phyloP scores from a whole-genome alignment of 768 basidiomycete species.

The Macrolepiota fuliginosa region DNA sequence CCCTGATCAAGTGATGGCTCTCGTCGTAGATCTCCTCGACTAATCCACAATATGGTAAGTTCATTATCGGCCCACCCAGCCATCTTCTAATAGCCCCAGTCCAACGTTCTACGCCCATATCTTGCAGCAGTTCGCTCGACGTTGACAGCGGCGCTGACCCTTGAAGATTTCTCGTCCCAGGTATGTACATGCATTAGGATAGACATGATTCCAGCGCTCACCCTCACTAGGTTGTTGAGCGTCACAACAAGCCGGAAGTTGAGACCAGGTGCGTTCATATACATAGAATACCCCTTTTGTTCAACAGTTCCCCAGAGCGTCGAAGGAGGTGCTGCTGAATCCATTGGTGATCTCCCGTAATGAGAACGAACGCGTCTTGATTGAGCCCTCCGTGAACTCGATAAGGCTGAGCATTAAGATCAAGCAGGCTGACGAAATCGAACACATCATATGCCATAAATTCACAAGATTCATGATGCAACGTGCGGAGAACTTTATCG shows the following conservation, averaged over 20 bases:
- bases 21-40: background rate
- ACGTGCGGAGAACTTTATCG: constrained; percentile 95
- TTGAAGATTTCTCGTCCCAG: constrained; percentile 98
- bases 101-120: constrained; percentile 93
- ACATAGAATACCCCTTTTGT: background rate
- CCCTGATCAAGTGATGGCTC: constrained; percentile 9
- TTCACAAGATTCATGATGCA: constrained; percentile 99
- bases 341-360: constrained; percentile 94
- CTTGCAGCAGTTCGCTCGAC: constrained; percentile 95
- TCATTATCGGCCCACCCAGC: background rate
- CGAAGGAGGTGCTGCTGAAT: constrained; percentile 92
- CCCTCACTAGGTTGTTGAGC: constrained; percentile 76
- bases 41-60: constrained; percentile 46
- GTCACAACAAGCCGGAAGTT: constrained; percentile 97
- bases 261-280: constrained; percentile 66
- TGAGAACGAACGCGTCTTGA: constrained; percentile 94
- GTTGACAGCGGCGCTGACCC: constrained; percentile 93
- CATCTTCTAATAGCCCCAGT: constrained; percentile 45
- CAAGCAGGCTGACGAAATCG: constrained; percentile 99
- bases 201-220: constrained; percentile 17
- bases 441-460: constrained; percentile 95
- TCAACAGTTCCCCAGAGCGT: constrained; percentile 51
- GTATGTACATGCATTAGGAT: constrained; percentile 36
- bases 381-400: constrained; percentile 97
- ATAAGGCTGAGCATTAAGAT: constrained; percentile 97